Base-by-base conservation (phyloP, 177 flowering plant species). In the Vitis hybrid region DNA sequence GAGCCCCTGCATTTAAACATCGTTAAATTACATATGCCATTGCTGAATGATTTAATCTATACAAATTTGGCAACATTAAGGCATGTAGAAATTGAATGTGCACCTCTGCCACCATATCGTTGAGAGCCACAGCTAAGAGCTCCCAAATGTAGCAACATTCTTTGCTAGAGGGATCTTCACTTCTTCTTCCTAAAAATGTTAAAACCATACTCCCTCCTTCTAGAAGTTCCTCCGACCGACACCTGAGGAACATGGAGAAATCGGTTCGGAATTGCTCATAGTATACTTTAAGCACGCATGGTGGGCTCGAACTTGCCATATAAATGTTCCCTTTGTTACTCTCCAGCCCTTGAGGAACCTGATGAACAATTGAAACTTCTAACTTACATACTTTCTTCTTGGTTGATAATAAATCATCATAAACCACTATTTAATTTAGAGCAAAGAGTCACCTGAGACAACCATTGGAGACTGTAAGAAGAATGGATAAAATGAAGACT, bases 151-250 rank as follows among this genome's bases (percentile, higher is more conserved):
- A 71, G 56, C 84, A 73, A 19, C 81, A 56, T 2, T 83, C 87
- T 66, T 72, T 80, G 78, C 74, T 72, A 13, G 72, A 66, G 3
- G 76, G 87, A 66, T 82, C 81, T 2, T 64, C 75, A 22, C 77
- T 77, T 18, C 65, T 76, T 21, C 88, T 75, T 0, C 91, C 96
- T 18, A 80, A 11, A 19, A 85, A 10, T 26, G 84, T 86, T 11
- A 89, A 49, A 26, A 86, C 89, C 91, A 87, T 87, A 1, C 84
- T 69, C 2, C 96, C 96, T 9, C 84, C 84, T 2, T 49, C 3
- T 29, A 82, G 74, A 33, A 88, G 5, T 67, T 89, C 91, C 60
- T 74, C 71, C 1, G 83, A 71, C 1, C 90, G 84, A 48, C 71
- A 81, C 60, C 53, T 78, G 2, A 85, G 66, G 60, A 88, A 86